Conservation (phyloP, 768 basidiomycete genomes). For the Porphyrellus cyaneotinctus region DNA sequence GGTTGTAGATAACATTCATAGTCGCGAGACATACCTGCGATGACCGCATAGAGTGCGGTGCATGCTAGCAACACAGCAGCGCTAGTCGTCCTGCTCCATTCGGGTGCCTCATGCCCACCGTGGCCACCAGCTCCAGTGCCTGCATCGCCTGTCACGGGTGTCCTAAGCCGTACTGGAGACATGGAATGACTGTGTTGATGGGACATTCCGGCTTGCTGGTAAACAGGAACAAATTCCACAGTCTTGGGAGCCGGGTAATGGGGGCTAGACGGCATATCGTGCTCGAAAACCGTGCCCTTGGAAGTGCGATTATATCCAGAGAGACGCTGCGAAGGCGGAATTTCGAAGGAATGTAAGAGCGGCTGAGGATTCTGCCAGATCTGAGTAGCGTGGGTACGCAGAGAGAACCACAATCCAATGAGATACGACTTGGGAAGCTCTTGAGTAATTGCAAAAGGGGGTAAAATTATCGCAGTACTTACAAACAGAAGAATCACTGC, state of each 20-base stretch:
- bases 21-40: conserved; percentile 68
- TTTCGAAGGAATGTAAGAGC: conserved; percentile 63
- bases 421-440: conserved; percentile 73
- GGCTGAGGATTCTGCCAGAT: conserved; percentile 99
- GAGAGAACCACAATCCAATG: conserved; percentile 96
- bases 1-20: background rate
- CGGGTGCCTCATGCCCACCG: conserved; percentile 91
- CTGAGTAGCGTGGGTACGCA: conserved; percentile 94
- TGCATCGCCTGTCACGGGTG: conserved; percentile 34
- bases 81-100: conserved; percentile 89
- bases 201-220: conserved; percentile 14
- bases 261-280: conserved; percentile 33
- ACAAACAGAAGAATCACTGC: conserved; percentile 88
- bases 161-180: conserved; percentile 45
- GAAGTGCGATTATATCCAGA: conserved; percentile 60
- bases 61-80: conserved; percentile 86
- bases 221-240: conserved; percentile 17
- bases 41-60: conserved; percentile 89
- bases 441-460: conserved; percentile 4
- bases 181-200: conserved; percentile 60
- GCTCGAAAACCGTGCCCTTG: conserved; percentile 26
- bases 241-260: conserved; percentile 37
- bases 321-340: conserved; percentile 48
- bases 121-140: conserved; percentile 54
- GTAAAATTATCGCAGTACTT: conserved; percentile 32